Percentiles rank a stretch among this genome's conserved stretches.
phyloP scores from a whole-genome alignment of 345 rosid genomes.

The Citrus trifoliata region DNA sequence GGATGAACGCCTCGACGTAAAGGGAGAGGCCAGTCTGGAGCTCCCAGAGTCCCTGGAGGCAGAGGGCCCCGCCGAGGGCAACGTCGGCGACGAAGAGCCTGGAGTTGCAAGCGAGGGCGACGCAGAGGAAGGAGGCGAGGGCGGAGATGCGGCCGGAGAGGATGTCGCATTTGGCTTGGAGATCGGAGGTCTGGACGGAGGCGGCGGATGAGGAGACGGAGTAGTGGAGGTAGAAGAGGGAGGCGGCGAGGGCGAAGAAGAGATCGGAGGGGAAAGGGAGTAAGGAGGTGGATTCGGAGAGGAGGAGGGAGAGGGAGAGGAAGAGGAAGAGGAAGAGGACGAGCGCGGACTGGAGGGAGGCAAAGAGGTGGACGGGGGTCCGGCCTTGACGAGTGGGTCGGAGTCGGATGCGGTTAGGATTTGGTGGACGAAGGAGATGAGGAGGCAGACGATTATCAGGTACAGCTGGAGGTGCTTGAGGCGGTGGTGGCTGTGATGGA shows the following conservation, averaged over 20 bases:
- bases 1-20: slow-evolving; percentile 81
- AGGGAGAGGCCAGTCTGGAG: slow-evolving; percentile 87
- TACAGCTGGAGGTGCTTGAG: slow-evolving; percentile 54
- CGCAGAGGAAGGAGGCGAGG: slow-evolving; percentile 53
- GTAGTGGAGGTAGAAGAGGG: slow-evolving; percentile 70
- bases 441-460: slow-evolving; percentile 55
- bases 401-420: slow-evolving; percentile 60
- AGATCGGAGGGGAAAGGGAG: slow-evolving; percentile 72
- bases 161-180: slow-evolving; percentile 77
- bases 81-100: slow-evolving; percentile 68
- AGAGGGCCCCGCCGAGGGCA: slow-evolving; percentile 61
- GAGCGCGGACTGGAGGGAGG: slow-evolving; percentile 77
- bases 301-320: slow-evolving; percentile 54
- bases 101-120: slow-evolving; percentile 66
- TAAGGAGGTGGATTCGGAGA: slow-evolving; percentile 46
- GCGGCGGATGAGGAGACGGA: slow-evolving; percentile 60
- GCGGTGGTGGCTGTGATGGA: slow-evolving; percentile 26
- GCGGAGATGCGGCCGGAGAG: slow-evolving; percentile 66
- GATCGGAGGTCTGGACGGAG: slow-evolving; percentile 71
- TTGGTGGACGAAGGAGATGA: slow-evolving; percentile 65
- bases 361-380: slow-evolving; percentile 81
- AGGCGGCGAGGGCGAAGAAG: slow-evolving; percentile 80
- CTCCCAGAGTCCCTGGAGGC: slow-evolving; percentile 85
- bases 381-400: slow-evolving; percentile 79
- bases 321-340: slow-evolving; percentile 80